phyloP scores from a whole-genome alignment of 1,139 yeast species.

The Suhomyces choctaworum region DNA sequence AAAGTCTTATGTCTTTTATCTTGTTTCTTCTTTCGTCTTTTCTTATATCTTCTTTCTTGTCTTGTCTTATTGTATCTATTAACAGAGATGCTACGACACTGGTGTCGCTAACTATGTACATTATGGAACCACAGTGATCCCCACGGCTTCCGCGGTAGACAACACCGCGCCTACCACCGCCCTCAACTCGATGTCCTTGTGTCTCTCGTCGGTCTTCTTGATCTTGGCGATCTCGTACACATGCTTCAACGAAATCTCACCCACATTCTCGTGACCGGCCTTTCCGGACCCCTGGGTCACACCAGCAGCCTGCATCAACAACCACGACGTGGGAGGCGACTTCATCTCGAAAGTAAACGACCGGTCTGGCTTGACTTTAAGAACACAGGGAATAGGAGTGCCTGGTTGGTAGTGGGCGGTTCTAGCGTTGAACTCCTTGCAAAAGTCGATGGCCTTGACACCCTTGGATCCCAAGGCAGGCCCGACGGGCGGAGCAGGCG shows the following conservation, averaged over 20 bases:
- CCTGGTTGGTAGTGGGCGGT: slow-evolving; percentile 86
- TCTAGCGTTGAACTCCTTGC: slow-evolving; percentile 97
- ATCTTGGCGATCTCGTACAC: slow-evolving; percentile 93
- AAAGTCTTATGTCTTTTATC: no score
- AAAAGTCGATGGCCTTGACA: slow-evolving; percentile 96
- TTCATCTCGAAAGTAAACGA: slow-evolving; percentile 82
- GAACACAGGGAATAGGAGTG: slow-evolving; percentile 82
- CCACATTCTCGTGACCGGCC: slow-evolving; percentile 54
- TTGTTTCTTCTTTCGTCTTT: no score
- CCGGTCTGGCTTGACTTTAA: slow-evolving; percentile 91
- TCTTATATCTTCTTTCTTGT: no score
- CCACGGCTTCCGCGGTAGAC: slow-evolving; percentile 85
- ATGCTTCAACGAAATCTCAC: slow-evolving; percentile 81
- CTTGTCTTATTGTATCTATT: neutral
- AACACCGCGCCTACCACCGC: slow-evolving; percentile 80
- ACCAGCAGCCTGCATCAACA: slow-evolving; percentile 80
- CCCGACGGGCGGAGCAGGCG: slow-evolving; percentile 99
- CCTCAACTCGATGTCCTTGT: slow-evolving; percentile 67
- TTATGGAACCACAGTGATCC: slow-evolving; percentile 76
- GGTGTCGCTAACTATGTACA: neutral
- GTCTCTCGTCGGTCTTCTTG: slow-evolving; percentile 83
- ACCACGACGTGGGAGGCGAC: slow-evolving; percentile 90
- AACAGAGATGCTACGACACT: no score
- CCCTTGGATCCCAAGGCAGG: slow-evolving; percentile 99
- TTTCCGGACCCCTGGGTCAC: slow-evolving; percentile 74